Evolutionary conservation across 1,139 yeast species (phyloP).

Genomic region (Kurtzmaniella quercitrusa): DNA sequence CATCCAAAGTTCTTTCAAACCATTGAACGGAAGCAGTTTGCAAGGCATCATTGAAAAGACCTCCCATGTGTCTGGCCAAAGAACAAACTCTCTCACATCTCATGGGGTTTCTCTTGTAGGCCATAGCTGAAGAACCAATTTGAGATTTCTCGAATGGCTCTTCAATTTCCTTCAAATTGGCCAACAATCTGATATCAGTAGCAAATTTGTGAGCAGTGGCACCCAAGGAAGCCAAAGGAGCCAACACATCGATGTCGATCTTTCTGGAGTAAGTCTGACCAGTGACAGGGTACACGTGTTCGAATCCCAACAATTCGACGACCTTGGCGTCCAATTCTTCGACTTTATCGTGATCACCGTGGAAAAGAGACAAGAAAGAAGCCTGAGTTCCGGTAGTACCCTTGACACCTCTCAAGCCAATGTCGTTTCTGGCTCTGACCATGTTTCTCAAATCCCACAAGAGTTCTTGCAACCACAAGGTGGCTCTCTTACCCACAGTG

Average conservation of each 20-base stretch:
- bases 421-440: conserved; percentile 91
- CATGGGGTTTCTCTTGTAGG: conserved; percentile 99
- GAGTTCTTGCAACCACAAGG: conserved; percentile 95
- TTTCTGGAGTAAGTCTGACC: conserved; percentile 98
- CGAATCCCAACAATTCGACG: conserved; percentile 88
- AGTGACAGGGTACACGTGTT: conserved; percentile 92
- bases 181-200: conserved; percentile 91
- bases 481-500: conserved; percentile 97
- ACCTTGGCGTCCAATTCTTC: conserved; percentile 89
- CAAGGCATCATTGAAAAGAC: conserved; percentile 86
- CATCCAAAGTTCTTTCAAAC: conserved; percentile 99
- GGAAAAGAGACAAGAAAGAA: conserved; percentile 89
- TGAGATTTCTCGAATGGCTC: conserved; percentile 98
- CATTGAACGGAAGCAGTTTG: conserved; percentile 98
- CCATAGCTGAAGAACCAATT: conserved; percentile 98
- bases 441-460: conserved; percentile 97
- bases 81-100: conserved; percentile 99
- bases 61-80: conserved; percentile 89
- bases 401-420: conserved; percentile 97
- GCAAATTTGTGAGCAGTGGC: conserved; percentile 98
- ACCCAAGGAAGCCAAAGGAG: conserved; percentile 92
- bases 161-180: conserved; percentile 94
- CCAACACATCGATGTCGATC: conserved; percentile 90
- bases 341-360: conserved; percentile 95
- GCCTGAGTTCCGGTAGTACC: conserved; percentile 99